A percentile compares a stretch with the other conserved stretches of the same genome.
Evolutionary conservation across 1,284 basidiomycete genomes (phyloP).

Genomic region (Ganoderma resinaceum): DNA sequence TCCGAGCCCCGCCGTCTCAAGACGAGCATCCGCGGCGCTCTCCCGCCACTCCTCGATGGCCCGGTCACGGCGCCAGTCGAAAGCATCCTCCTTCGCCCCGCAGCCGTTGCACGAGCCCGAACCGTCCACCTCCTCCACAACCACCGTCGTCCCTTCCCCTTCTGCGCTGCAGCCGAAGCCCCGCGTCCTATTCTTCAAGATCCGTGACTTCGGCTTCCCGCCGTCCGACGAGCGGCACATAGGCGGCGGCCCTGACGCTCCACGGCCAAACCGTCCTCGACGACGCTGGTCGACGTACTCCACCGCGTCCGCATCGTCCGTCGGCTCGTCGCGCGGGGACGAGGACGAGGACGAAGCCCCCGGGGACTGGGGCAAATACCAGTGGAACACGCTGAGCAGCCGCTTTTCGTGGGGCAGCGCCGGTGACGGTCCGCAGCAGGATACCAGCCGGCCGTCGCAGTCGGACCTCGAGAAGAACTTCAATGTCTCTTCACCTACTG

Average conservation of each 20-base stretch:
- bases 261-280: conserved; percentile 54
- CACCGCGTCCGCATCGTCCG: conserved; percentile 37
- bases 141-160: conserved; percentile 24
- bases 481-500: conserved; percentile 39
- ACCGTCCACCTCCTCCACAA: conserved; percentile 35
- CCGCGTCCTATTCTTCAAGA: conserved; percentile 49
- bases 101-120: conserved; percentile 30
- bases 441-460: conserved; percentile 41
- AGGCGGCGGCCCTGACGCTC: conserved; percentile 61
- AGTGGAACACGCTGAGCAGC: conserved; percentile 50
- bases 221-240: conserved; percentile 58
- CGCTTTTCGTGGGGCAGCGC: conserved; percentile 35
- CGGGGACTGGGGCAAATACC: conserved; percentile 51
- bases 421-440: conserved; percentile 15
- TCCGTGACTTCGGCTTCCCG: conserved; percentile 70
- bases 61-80: conserved; percentile 39
- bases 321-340: conserved; percentile 29
- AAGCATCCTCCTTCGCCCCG: conserved; percentile 31
- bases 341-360: conserved; percentile 36
- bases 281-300: conserved; percentile 44
- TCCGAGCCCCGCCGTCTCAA: conserved; percentile 65
- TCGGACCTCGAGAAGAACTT: conserved; percentile 60
- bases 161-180: conserved; percentile 28
- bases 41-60: conserved; percentile 43
- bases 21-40: conserved; percentile 56